Evolutionary conservation across 83 land plant genomes (phyloP), one percentile per base, ranked within the genome.

Genomic region (Thuja plicata): DNA sequence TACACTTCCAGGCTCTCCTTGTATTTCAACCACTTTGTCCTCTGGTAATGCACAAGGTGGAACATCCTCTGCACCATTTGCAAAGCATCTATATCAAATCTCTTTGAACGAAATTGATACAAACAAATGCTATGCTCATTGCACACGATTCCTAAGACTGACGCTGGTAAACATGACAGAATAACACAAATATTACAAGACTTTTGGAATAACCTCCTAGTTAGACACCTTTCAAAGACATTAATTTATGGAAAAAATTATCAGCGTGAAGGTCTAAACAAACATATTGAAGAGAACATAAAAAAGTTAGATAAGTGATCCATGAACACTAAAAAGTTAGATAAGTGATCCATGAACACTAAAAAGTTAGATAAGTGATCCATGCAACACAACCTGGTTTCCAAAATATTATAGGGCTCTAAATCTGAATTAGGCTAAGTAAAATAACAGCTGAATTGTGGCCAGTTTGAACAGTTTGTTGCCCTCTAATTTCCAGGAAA

Each of bases 11-110:
- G 92, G 77, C 74, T 92, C 93, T 32, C 93, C 93, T 71, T 92
- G 93, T n/a, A 92, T 89, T 81, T 92, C 93, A 90, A 92, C 93
- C 35, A 92, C 90, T 87, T 93, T 92, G 54, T 92, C 93, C 89
- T 92, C 93, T 54, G 88, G 86, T 89, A 92, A 84, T 19, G 93
- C 93, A 92, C 93, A 92, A 48, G 89, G 76, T 27, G 93, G 93
- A 35, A 92, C 87, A 73, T 92, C 93, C 83, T 92, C 93, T 92
- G 93, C 90, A 87, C 54, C 86, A 84, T 30, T n/a, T 6, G 37
- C 0, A 30, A 50, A 13, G 19, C 52, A 84, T 50, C 16, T 15
- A 15, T 32, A 46, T 84, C 86, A 84, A 48, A 46, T 50, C 7
- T 50, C 32, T 32, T 52, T 84, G 5, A 50, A 50, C 15, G 27